Evolutionary conservation across 106 monocot genomes (phyloP).

Genomic region (Vanilla planifolia): DNA sequence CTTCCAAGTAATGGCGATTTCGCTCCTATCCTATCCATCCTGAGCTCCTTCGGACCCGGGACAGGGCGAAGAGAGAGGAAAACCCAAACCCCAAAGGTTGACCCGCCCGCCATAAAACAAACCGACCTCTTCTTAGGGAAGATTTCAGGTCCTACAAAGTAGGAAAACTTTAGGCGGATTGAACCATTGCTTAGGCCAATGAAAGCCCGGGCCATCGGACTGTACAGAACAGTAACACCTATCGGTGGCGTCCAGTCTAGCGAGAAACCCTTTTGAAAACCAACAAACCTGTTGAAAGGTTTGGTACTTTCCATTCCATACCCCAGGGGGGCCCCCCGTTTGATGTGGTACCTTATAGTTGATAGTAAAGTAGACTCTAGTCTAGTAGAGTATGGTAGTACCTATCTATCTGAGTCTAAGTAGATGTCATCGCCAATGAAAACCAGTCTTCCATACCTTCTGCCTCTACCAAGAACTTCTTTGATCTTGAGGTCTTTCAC

Average conservation of each 20-base stretch:
- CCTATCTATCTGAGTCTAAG: not conserved
- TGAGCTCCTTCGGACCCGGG: too few species aligned
- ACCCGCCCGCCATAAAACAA: slow-evolving; percentile 1
- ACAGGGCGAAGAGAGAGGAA: not conserved
- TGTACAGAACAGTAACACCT: too few species aligned
- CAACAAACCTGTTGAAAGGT: not conserved
- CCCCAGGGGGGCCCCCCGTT: too few species aligned
- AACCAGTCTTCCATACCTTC: too few species aligned
- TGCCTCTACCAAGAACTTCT: too few species aligned
- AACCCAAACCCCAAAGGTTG: not conserved
- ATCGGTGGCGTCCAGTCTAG: too few species aligned
- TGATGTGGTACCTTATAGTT: not conserved
- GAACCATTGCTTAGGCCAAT: too few species aligned
- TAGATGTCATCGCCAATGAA: not conserved
- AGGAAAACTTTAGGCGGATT: not conserved
- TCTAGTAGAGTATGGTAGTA: not conserved
- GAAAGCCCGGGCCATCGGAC: too few species aligned
- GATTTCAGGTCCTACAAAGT: not conserved
- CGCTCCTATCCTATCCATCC: too few species aligned
- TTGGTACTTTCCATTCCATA: too few species aligned
- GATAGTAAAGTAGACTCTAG: not conserved
- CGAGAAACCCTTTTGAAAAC: not conserved
- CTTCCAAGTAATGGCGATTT: too few species aligned
- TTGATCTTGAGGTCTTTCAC: not conserved
- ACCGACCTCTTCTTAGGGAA: not conserved